These are phyloP conservation scores for Entamoeba invadens DNA, from an alignment of 208 protist species.

Conservation along the genomic window DNA sequence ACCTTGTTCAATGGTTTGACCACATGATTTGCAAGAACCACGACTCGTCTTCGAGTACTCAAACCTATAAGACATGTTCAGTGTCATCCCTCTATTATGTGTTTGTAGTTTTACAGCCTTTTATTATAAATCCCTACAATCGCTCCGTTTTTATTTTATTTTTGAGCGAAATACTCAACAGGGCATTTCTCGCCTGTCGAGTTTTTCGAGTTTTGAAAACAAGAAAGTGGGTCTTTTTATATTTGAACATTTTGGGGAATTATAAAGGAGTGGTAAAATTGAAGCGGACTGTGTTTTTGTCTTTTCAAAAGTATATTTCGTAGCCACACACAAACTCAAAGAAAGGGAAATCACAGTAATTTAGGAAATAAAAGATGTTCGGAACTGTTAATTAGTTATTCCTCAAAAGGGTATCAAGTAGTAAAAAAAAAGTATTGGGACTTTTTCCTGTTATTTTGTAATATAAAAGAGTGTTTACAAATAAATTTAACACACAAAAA, in stretches of 20 bases:
- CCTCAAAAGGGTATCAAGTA: slow-evolving; percentile 54
- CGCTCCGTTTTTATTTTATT: not conserved
- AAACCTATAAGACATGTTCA: not conserved
- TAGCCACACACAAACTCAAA: not conserved
- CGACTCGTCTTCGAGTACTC: not conserved
- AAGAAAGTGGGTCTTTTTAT: not conserved
- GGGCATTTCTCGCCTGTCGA: not conserved
- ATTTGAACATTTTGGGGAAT: not conserved
- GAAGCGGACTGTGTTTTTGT: not conserved
- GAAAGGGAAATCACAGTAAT: not conserved
- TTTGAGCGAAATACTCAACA: too few relatives aligned
- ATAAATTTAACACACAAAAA: slow-evolving; percentile 38
- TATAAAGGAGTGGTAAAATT: too few relatives aligned
- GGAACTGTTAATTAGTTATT: slow-evolving; percentile 49
- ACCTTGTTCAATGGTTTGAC: not conserved
- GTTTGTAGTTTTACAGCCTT: not conserved
- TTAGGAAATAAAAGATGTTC: slow-evolving; percentile 40
- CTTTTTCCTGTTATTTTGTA: too few relatives aligned
- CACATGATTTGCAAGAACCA: not conserved
- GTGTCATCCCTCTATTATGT: not conserved
- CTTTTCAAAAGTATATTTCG: not conserved
- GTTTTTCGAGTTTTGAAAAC: not conserved
- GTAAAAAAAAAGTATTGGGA: slow-evolving; percentile 23
- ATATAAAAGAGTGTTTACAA: too few relatives aligned
- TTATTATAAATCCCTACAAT: not conserved